A percentile compares a stretch with the other conserved stretches of the same genome.
These are phyloP conservation scores for Suhomyces choctaworum DNA, from an alignment of 1,139 yeast species.

Conservation along the genomic window DNA sequence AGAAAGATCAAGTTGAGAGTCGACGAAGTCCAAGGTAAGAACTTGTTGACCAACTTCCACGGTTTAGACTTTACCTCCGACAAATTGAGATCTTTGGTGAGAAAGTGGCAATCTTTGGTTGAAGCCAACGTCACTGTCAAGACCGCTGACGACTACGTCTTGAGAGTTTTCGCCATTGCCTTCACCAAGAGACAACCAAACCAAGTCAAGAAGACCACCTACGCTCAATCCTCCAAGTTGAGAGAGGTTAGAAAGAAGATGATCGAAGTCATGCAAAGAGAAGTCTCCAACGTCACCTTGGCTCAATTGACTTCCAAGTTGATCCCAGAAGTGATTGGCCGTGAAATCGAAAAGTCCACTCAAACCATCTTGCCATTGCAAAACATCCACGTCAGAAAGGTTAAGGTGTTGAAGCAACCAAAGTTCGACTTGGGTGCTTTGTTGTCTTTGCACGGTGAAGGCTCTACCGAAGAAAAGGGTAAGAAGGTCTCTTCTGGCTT, in stretches of 20 bases:
- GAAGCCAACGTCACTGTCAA: constrained; percentile 55
- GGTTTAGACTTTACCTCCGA: constrained; percentile 53
- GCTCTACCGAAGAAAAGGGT: constrained; percentile 77
- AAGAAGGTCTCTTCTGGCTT: constrained; percentile 81
- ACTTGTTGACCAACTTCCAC: constrained; percentile 56
- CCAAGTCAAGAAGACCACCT: constrained; percentile 53
- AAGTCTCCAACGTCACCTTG: constrained; percentile 51
- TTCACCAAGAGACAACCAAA: constrained; percentile 55
- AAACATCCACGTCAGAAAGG: constrained; percentile 55
- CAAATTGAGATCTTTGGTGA: constrained; percentile 52
- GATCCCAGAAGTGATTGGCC: constrained; percentile 55
- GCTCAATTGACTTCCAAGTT: constrained; percentile 53
- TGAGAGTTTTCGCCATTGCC: constrained; percentile 53
- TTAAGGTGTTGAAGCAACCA: constrained; percentile 54
- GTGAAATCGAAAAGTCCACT: constrained; percentile 55
- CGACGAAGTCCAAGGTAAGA: constrained; percentile 56
- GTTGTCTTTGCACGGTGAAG: constrained; percentile 90
- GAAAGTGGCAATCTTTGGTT: constrained; percentile 56
- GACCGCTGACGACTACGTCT: constrained; percentile 52
- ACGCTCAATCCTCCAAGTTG: constrained; percentile 53
- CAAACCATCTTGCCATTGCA: constrained; percentile 54
- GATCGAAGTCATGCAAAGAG: constrained; percentile 55
- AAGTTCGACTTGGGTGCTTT: constrained; percentile 69
- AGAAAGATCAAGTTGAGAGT: constrained; percentile 55
- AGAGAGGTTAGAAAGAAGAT: constrained; percentile 54